Base-by-base conservation (phyloP, 768 basidiomycete species). In the Tylopilus vinaceipallidus region DNA sequence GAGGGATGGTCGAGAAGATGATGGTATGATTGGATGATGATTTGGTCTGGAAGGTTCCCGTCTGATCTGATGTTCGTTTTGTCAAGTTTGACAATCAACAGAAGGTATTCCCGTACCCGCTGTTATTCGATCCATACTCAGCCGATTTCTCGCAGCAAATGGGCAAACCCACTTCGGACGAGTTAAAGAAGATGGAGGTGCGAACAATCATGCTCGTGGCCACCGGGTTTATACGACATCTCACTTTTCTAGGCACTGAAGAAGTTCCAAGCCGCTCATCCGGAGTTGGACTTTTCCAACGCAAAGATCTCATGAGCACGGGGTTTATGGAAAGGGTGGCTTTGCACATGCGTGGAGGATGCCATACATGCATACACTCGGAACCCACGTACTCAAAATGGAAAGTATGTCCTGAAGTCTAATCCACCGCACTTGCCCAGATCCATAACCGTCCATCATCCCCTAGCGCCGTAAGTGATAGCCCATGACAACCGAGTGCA, bases 1-100 rank as follows among this genome's bases (percentile, higher is more conserved):
- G 97, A 57, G 93, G 90, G 2, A 89, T 99, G 90, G 97, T 99
- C 4, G 97, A 99, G 71, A 99, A 99, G 76, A 99, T 99, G 97
- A 98, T 99, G 95, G 95, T 95, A 72, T 59, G 87, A 47, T 57
- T 10, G n/a, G n/a, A n/a, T 40, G 94, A 72, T 59, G 86, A 43
- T 54, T 10, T 43, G 16, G 10, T 14, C 22, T 42, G 34, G 19
- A 42, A 34, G 7, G 13, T 45, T 17, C 12, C 41, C 39, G 9
- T 30, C 19, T 35, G 32, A 32, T 52, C 59, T 54, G 36, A 66
- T 29, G 3, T 11, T 43, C 19, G 27, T 39, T 35, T 43, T n/a
- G 33, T 59, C 46, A 56, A 76, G 73, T 76, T 75, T 41, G 72
- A 73, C 53, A 74, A 73, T 46, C 74, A 75, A 45, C 71, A 68